A percentile compares a stretch with the other conserved stretches of the same genome.
These are phyloP conservation scores for Coemansia sp. DNA, from an alignment of 192 early-diverging fungal genomes.

Conservation along the genomic window DNA sequence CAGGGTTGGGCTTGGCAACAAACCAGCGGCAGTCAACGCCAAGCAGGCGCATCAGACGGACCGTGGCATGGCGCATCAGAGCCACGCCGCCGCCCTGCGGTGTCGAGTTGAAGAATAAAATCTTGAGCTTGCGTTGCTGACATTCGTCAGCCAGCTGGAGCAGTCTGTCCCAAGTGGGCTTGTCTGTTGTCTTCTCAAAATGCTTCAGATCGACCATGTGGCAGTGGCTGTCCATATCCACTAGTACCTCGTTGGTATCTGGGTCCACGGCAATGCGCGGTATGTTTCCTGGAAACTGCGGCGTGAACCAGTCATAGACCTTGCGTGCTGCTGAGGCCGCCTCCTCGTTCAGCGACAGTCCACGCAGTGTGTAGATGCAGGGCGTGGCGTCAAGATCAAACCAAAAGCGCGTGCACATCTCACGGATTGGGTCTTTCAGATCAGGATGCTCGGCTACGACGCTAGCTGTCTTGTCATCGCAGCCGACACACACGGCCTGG, in stretches of 20 bases:
- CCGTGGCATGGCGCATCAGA: slow-evolving; percentile 81
- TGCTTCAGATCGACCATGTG: slow-evolving; percentile 63
- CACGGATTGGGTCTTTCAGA: slow-evolving; percentile 45
- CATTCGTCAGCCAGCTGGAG: slow-evolving; percentile 56
- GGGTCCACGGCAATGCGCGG: slow-evolving; percentile 67
- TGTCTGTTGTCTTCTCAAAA: slow-evolving; percentile 63
- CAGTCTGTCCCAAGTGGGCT: slow-evolving; percentile 68
- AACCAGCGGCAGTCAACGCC: slow-evolving; percentile 72
- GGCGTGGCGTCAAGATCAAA: slow-evolving; percentile 75
- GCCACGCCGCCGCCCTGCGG: slow-evolving; percentile 86
- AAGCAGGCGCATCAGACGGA: slow-evolving; percentile 68
- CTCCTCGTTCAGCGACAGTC: slow-evolving; percentile 63
- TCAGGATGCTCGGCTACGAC: slow-evolving; percentile 35
- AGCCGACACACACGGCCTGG: slow-evolving; percentile 63
- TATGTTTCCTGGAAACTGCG: slow-evolving; percentile 69
- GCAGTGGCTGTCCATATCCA: slow-evolving; percentile 74
- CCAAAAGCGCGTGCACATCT: slow-evolving; percentile 62
- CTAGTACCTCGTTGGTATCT: slow-evolving; percentile 64
- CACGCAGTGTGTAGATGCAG: slow-evolving; percentile 66
- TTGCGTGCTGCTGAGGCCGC: slow-evolving; percentile 74
- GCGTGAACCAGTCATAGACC: slow-evolving; percentile 68
- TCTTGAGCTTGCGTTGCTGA: slow-evolving; percentile 58
- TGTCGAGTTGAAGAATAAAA: slow-evolving; percentile 79
- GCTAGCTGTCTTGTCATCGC: slow-evolving; percentile 48
- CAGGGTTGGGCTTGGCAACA: slow-evolving; percentile 79